Conservation (phyloP, 768 basidiomycete species). For the Mycena latifolia region DNA sequence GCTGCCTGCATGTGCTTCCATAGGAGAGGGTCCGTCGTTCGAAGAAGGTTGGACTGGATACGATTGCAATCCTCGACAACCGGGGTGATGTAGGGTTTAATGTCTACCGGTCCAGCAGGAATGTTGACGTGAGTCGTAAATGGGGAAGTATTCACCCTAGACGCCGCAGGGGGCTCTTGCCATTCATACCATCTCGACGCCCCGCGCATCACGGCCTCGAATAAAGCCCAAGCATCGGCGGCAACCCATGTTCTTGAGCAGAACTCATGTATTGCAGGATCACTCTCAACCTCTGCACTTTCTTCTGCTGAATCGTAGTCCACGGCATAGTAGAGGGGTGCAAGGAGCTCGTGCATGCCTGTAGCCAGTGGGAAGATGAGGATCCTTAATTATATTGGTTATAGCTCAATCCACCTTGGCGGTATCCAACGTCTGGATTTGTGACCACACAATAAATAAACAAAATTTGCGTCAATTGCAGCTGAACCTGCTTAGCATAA, state of each 20-base stretch:
- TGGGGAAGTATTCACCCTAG: conserved; percentile 41
- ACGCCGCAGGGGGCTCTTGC: conserved; percentile 57
- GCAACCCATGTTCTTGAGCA: conserved; percentile 79
- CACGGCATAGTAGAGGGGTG: conserved; percentile 85
- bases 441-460: conserved; percentile 81
- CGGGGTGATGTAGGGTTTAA: conserved; percentile 81
- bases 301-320: conserved; percentile 83
- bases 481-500: conserved; percentile 60
- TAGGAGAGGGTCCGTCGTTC: conserved; percentile 83
- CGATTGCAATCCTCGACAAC: conserved; percentile 87
- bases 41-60: conserved; percentile 81
- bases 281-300: conserved; percentile 42
- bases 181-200: conserved; percentile 86
- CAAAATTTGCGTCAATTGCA: conserved; percentile 86
- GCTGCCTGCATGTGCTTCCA: conserved; percentile 80
- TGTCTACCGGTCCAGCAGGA: conserved; percentile 58
- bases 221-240: conserved; percentile 91
- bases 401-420: conserved; percentile 67
- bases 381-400: background rate
- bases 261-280: conserved; percentile 63
- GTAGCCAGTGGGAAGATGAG: conserved; percentile 20
- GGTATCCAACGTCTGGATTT: conserved; percentile 89
- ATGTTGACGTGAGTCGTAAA: conserved; percentile 60
- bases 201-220: conserved; percentile 81
- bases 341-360: conserved; percentile 98